Conservation (phyloP, 2,329 filamentous ascomycete genomes). For the Sporothrix dimorphospora region DNA sequence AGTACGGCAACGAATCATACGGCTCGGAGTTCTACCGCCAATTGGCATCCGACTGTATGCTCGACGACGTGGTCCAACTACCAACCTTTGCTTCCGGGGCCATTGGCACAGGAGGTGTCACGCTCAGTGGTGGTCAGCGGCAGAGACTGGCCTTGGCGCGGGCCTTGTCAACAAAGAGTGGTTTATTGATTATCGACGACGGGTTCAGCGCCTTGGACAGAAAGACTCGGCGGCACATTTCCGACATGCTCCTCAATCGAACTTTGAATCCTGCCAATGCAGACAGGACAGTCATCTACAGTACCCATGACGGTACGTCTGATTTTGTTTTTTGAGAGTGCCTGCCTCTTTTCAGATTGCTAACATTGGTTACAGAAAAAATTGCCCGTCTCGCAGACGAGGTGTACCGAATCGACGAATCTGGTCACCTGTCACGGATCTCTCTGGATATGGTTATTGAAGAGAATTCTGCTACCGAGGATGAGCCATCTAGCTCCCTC, state of each 20-base stretch:
- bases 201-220: constrained; percentile 16
- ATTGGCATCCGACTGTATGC: constrained; percentile 32
- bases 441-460: not conserved
- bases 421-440: not conserved
- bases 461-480: not conserved
- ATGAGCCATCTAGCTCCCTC: not conserved
- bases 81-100: not conserved
- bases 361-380: not conserved
- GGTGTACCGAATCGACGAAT: not conserved
- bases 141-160: constrained; percentile 10
- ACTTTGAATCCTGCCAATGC: not conserved
- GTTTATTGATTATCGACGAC: constrained; percentile 5
- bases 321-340: too few relatives aligned
- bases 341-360: too few relatives aligned
- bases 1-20: constrained; percentile 36
- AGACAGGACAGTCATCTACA: not conserved
- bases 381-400: constrained; percentile 19
- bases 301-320: constrained; percentile 11
- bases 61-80: constrained; percentile 5
- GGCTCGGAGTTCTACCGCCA: constrained; percentile 34
- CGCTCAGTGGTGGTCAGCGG: not conserved
- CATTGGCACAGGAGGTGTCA: not conserved
- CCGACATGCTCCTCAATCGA: not conserved
- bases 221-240: constrained; percentile 2
- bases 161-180: not conserved